Percentiles rank a stretch among this genome's conserved stretches.
phyloP scores from a whole-genome alignment of 1,284 basidiomycete genomes.

The Acaromyces ingoldii region DNA sequence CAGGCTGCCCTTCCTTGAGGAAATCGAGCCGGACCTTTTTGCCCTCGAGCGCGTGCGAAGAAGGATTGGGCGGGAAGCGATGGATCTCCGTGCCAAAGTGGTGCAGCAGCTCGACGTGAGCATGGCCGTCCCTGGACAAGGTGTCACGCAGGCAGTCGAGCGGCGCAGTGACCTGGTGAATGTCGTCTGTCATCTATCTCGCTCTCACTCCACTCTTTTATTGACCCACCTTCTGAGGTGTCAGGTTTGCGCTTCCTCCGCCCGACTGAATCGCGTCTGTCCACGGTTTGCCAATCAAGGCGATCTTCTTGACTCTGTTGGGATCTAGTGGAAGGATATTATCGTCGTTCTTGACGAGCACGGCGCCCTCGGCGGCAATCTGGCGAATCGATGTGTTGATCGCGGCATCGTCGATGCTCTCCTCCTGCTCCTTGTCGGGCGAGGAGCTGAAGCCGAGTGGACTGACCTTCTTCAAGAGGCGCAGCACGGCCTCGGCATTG shows the following conservation, averaged over 20 bases:
- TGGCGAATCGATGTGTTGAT: conserved; percentile 41
- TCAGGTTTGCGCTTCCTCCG: conserved; percentile 13
- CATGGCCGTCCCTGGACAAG: too few species aligned
- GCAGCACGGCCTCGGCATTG: conserved; percentile 53
- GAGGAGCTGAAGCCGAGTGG: conserved; percentile 42
- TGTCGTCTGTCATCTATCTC: background rate
- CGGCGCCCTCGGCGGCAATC: conserved; percentile 51
- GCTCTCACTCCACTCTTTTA: background rate
- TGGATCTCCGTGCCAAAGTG: too few species aligned
- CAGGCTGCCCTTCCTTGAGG: too few species aligned
- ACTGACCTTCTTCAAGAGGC: conserved; percentile 8
- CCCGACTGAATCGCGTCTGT: conserved; percentile 8
- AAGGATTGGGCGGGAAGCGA: too few species aligned
- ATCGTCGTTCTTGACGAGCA: conserved; percentile 59
- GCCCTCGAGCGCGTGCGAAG: too few species aligned
- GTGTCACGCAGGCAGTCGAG: background rate
- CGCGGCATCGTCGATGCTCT: conserved; percentile 2
- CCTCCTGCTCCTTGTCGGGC: conserved; percentile 5
- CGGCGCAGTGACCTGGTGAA: background rate
- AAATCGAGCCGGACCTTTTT: too few species aligned
- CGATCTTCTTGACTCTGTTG: background rate
- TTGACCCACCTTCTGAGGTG: conserved; percentile 7
- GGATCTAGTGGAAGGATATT: conserved; percentile 7
- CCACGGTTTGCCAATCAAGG: conserved; percentile 9
- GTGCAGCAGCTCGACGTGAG: too few species aligned